Conservation (phyloP, 495 filamentous ascomycete genomes). For the Glonium stellatum region DNA sequence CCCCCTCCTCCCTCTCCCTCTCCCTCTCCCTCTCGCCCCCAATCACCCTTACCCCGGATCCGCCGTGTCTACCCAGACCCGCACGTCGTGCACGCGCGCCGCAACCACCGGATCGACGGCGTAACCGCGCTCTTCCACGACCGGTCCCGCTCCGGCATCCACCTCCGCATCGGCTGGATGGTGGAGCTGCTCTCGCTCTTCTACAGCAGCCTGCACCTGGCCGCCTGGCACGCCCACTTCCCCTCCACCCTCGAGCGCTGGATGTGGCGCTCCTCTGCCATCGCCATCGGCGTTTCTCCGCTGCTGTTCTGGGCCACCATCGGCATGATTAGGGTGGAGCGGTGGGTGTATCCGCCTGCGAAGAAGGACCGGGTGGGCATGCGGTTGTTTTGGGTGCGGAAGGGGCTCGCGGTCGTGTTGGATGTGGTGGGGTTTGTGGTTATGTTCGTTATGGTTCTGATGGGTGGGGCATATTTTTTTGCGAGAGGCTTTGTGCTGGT, state of each 20-base stretch:
- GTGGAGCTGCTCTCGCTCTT: not conserved
- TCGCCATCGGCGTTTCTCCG: slow-evolving; percentile 1
- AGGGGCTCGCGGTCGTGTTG: not conserved
- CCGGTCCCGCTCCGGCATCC: not conserved
- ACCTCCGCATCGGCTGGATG: not conserved
- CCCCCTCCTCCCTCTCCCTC: too few relatives aligned
- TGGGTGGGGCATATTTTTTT: slow-evolving; percentile 35
- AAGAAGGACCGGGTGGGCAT: not conserved
- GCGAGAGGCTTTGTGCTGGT: slow-evolving; percentile 19
- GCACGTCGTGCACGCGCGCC: slow-evolving; percentile 7
- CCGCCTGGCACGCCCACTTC: slow-evolving; percentile 10
- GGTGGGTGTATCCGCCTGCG: not conserved
- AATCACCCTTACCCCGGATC: not conserved
- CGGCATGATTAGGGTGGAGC: not conserved
- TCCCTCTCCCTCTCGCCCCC: not conserved
- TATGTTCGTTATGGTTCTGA: slow-evolving; percentile 48
- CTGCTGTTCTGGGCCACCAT: not conserved
- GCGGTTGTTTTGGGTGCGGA: too few relatives aligned
- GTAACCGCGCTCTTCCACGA: not conserved
- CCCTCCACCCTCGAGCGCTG: slow-evolving; percentile 4
- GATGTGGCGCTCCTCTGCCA: slow-evolving; percentile 10
- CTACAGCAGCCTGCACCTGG: slow-evolving; percentile 12
- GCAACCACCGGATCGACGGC: slow-evolving; percentile 18
- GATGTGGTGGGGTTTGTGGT: slow-evolving; percentile 10
- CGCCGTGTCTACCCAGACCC: not conserved